phyloP scores from a whole-genome alignment of 768 basidiomycete species.

The Hebeloma cylindrosporum region DNA sequence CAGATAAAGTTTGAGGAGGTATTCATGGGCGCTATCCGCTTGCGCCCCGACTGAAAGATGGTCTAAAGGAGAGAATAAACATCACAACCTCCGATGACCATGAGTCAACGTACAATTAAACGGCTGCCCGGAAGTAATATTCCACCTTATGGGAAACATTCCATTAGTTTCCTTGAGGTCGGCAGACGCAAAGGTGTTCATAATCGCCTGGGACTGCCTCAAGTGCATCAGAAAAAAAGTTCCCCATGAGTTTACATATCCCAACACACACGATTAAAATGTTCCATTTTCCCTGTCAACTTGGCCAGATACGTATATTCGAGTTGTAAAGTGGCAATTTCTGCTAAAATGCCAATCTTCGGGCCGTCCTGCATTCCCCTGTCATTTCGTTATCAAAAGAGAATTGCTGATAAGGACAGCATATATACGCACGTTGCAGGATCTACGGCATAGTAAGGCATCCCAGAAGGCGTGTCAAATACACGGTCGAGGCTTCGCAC shows the following conservation, averaged over 20 bases:
- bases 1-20: conserved; percentile 72
- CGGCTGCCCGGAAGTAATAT: conserved; percentile 46
- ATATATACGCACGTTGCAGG: conserved; percentile 48
- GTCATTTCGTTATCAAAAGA: neutral
- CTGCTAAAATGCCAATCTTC: conserved; percentile 57
- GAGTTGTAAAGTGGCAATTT: conserved; percentile 79
- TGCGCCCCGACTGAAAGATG: conserved; percentile 61
- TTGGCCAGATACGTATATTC: conserved; percentile 86
- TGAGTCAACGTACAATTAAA: conserved; percentile 40
- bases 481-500: conserved; percentile 69
- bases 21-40: conserved; percentile 78
- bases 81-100: neutral
- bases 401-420: neutral
- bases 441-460: conserved; percentile 73
- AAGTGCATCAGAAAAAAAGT: neutral
- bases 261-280: conserved; percentile 52
- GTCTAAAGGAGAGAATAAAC: conserved; percentile 22
- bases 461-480: conserved; percentile 67
- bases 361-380: conserved; percentile 25
- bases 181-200: conserved; percentile 45
- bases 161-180: conserved; percentile 50
- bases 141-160: conserved; percentile 66
- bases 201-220: conserved; percentile 36
- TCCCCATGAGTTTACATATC: neutral
- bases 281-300: conserved; percentile 66